Evolutionary conservation across 495 filamentous ascomycete genomes (phyloP).

Genomic region (Clohesyomyces aquaticus): DNA sequence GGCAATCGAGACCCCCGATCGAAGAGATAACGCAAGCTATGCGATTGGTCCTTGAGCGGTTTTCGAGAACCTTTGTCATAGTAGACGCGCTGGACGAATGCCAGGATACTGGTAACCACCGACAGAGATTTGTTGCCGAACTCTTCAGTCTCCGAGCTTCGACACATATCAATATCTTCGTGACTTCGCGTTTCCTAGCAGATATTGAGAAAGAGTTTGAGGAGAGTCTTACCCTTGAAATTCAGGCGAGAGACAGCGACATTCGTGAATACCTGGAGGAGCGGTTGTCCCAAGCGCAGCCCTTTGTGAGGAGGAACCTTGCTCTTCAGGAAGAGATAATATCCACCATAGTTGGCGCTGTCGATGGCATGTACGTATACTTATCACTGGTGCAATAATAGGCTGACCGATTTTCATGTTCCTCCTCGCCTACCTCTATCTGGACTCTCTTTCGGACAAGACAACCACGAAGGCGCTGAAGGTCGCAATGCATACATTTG

Average conservation of each 20-base stretch:
- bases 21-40: conserved; percentile 20
- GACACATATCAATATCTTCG: conserved; percentile 44
- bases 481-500: not conserved
- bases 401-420: not conserved
- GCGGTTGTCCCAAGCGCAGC: not conserved
- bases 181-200: conserved; percentile 49
- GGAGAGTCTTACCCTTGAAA: conserved; percentile 32
- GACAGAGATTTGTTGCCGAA: conserved; percentile 29
- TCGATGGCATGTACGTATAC: not conserved
- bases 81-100: conserved; percentile 58
- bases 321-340: not conserved
- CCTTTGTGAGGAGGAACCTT: not conserved
- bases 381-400: not conserved
- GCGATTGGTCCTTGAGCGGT: conserved; percentile 22
- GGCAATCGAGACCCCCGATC: not conserved
- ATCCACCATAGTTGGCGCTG: not conserved
- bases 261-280: conserved; percentile 44
- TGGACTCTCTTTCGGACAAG: not conserved
- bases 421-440: no score
- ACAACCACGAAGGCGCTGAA: not conserved
- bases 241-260: conserved; percentile 50
- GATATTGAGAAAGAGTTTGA: conserved; percentile 45
- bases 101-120: conserved; percentile 2
- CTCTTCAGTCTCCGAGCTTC: conserved; percentile 43
- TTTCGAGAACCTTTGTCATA: conserved; percentile 49